Percentiles rank a stretch among this genome's conserved stretches.
phyloP scores from a whole-genome alignment of 805 yeast genomes.

The Alloascoidea hylecoeti region DNA sequence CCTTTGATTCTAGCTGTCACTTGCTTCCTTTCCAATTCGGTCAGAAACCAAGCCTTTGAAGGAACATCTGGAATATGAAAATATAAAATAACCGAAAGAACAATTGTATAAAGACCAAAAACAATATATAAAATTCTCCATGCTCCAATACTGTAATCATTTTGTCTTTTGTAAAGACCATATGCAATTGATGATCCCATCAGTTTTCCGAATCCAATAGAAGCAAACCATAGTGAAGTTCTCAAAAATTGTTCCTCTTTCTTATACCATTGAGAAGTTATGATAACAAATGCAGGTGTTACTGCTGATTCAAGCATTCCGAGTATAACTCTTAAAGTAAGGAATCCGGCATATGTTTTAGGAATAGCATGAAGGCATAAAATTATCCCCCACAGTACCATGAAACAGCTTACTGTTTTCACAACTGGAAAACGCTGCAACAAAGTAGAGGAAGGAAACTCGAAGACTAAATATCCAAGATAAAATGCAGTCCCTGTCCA shows the following conservation, averaged over 20 bases:
- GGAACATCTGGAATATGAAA: constrained; percentile 38
- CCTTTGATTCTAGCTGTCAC: constrained; percentile 36
- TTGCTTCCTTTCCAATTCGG: constrained; percentile 27
- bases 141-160: too few species aligned
- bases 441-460: constrained; percentile 28
- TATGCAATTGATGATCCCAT: too few species aligned
- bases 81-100: constrained; percentile 14
- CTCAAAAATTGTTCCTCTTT: constrained; percentile 32
- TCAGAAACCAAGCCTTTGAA: constrained; percentile 27
- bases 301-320: constrained; percentile 40
- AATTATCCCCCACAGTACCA: constrained; percentile 51
- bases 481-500: constrained; percentile 49
- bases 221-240: too few species aligned
- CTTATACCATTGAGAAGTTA: constrained; percentile 47
- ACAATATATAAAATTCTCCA: constrained; percentile 47
- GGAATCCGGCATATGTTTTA: constrained; percentile 26
- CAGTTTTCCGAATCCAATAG: too few species aligned
- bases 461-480: constrained; percentile 48
- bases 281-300: constrained; percentile 40
- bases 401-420: constrained; percentile 29
- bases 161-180: too few species aligned
- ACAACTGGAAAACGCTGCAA: constrained; percentile 46
- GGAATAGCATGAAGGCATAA: constrained; percentile 40
- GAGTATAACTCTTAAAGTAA: constrained; percentile 31
- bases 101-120: constrained; percentile 38